These are phyloP conservation scores for Backusella tarrabulga DNA, from an alignment of 192 early-diverging fungal species.

Conservation along the genomic window DNA sequence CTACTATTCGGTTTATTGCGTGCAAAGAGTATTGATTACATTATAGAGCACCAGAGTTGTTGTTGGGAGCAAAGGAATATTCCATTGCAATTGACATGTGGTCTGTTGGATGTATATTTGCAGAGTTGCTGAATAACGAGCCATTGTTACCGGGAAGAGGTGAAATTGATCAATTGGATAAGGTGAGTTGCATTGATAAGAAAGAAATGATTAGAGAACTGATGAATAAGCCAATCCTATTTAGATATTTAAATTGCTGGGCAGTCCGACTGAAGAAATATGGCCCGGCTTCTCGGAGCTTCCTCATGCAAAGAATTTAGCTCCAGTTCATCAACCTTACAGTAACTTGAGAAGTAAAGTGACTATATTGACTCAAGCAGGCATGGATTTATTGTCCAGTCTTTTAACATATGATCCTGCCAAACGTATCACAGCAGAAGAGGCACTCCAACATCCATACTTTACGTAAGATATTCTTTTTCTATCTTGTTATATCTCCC, in stretches of 20 bases:
- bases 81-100: constrained; percentile 80
- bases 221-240: neutral
- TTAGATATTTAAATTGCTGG: constrained; percentile 84
- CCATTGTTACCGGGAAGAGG: constrained; percentile 80
- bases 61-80: constrained; percentile 61
- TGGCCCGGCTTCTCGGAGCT: constrained; percentile 74
- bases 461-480: constrained; percentile 53
- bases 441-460: constrained; percentile 89
- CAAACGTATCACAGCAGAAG: constrained; percentile 85
- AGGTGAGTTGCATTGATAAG: constrained; percentile 35
- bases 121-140: constrained; percentile 82
- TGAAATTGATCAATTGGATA: constrained; percentile 77
- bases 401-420: constrained; percentile 85
- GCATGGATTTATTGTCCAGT: constrained; percentile 72
- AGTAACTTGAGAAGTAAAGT: constrained; percentile 48
- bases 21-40: neutral
- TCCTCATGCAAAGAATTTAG: constrained; percentile 72
- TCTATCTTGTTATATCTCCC: neutral
- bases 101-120: constrained; percentile 97
- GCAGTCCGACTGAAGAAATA: constrained; percentile 75
- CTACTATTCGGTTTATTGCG: neutral
- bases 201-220: neutral
- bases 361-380: constrained; percentile 68
- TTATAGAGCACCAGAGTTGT: constrained; percentile 59
- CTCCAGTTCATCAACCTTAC: constrained; percentile 65